A percentile compares a stretch with the other conserved stretches of the same genome.
These are phyloP conservation scores for Botrytis paeoniae DNA, from an alignment of 2,329 filamentous ascomycete genomes.

Conservation along the genomic window DNA sequence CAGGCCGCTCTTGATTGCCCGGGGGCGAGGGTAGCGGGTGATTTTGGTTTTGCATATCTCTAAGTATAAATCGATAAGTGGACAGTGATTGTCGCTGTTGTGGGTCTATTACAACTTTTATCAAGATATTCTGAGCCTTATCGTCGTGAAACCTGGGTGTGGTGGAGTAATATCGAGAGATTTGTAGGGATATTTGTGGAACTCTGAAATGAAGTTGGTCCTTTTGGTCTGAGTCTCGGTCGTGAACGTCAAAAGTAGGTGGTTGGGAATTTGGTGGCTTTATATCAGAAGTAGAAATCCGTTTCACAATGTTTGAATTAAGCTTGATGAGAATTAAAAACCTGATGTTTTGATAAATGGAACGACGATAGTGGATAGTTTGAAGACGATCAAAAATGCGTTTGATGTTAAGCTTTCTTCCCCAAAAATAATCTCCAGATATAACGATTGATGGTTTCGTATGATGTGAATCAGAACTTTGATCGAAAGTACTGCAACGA, in stretches of 20 bases:
- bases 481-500: not conserved
- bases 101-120: conserved; percentile 16
- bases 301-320: conserved; percentile 15
- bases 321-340: not conserved
- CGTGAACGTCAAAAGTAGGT: conserved; percentile 16
- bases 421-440: not conserved
- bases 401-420: not conserved
- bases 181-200: conserved; percentile 21
- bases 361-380: not conserved
- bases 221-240: not conserved
- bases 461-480: conserved; percentile 5
- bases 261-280: conserved; percentile 11
- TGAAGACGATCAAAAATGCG: not conserved
- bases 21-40: conserved; percentile 36
- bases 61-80: conserved; percentile 16
- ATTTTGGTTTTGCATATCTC: conserved; percentile 19
- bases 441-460: conserved; percentile 9
- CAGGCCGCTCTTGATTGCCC: conserved; percentile 29
- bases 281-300: conserved; percentile 10
- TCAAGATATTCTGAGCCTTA: conserved; percentile 16
- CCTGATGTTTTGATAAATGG: not conserved
- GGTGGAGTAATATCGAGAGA: conserved; percentile 16
- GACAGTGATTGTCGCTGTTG: conserved; percentile 11
- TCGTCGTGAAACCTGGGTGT: conserved; percentile 16
- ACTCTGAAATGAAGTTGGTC: conserved; percentile 17